Evolutionary conservation across 1,139 yeast species (phyloP), one percentile per base, ranked within the genome.

Genomic region (Yamadazyma kanchanaburiensis): DNA sequence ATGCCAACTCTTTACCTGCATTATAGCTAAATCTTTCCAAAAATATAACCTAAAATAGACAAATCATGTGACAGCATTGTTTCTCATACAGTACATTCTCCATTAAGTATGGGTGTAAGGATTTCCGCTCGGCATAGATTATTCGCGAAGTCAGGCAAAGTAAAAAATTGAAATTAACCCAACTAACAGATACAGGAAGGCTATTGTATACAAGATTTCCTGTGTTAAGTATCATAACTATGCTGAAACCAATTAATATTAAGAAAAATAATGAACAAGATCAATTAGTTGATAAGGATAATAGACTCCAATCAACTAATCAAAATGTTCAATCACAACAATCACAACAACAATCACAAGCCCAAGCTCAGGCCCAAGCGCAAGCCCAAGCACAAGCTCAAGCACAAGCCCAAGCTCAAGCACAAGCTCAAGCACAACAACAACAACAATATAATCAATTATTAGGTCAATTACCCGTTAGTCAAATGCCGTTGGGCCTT

Each of bases 141-240:
- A n/a, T 18, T 18, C 20, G 20, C 20, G 20, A 18, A 18, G 20
- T 18, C 13, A 18, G 19, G 17, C 15, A 11, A 14, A 27, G 12
- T 12, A 26, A 26, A 25, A 28, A 28, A 23, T 28, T 28, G 24
- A 21, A 17, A 27, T 24, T 9, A 14, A 22, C 12, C 26, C 30
- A 30, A 26, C 21, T 25, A 21, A 23, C 17, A 30, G 23, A 23
- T 30, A 30, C 33, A 30, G 33, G 33, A 30, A 30, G 29, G 14
- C 26, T 21, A 30, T 30, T 30, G 33, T 30, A 30, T 30, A 30
- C 33, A 30, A 30, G 33, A 30, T 12, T 30, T 30, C 33, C 33
- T 30, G 33, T 29, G 32, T 21, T 21, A 13, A 18, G 10, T n/a
- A n/a, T n/a, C n/a, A n/a, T n/a, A n/a, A n/a, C n/a, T n/a, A n/a